These are phyloP conservation scores for Xanthoconium purpureum DNA, from an alignment of 768 basidiomycete species.

Conservation along the genomic window DNA sequence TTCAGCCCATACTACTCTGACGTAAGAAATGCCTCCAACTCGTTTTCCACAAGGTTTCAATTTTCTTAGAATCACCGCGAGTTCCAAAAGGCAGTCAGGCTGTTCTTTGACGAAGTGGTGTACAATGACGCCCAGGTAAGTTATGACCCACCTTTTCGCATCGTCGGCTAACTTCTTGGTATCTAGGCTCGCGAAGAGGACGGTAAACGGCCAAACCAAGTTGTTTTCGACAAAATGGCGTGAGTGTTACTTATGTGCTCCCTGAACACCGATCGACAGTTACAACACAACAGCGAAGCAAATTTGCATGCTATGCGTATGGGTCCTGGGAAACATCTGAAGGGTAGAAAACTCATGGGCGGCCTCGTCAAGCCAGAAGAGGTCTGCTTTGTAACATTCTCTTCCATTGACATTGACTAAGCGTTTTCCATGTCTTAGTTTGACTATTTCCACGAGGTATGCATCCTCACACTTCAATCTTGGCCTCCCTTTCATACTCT, in stretches of 20 bases:
- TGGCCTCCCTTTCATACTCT: not conserved
- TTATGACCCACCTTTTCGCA: conserved; percentile 1
- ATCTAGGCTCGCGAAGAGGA: conserved; percentile 70
- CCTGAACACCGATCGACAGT: not conserved
- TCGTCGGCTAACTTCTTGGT: conserved; percentile 11
- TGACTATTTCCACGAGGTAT: conserved; percentile 69
- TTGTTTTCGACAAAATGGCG: conserved; percentile 82
- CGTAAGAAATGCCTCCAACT: conserved; percentile 31
- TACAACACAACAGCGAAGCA: conserved; percentile 40
- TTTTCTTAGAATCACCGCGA: conserved; percentile 44
- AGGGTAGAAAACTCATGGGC: conserved; percentile 70
- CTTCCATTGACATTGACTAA: conserved; percentile 5
- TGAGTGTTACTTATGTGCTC: conserved; percentile 27
- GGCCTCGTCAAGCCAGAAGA: conserved; percentile 76
- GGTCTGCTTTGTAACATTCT: conserved; percentile 33
- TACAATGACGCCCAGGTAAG: conserved; percentile 38
- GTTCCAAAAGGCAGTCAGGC: conserved; percentile 46
- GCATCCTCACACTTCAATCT: conserved; percentile 32
- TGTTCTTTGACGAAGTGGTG: conserved; percentile 69
- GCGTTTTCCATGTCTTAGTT: conserved; percentile 38
- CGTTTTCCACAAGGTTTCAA: not conserved
- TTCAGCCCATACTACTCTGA: conserved; percentile 70
- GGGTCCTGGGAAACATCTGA: conserved; percentile 85
- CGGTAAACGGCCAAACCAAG: conserved; percentile 81
- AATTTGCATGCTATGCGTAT: conserved; percentile 88